Base-by-base conservation (phyloP, 108 stramenopile species). In the Conticribra weissflogii region DNA sequence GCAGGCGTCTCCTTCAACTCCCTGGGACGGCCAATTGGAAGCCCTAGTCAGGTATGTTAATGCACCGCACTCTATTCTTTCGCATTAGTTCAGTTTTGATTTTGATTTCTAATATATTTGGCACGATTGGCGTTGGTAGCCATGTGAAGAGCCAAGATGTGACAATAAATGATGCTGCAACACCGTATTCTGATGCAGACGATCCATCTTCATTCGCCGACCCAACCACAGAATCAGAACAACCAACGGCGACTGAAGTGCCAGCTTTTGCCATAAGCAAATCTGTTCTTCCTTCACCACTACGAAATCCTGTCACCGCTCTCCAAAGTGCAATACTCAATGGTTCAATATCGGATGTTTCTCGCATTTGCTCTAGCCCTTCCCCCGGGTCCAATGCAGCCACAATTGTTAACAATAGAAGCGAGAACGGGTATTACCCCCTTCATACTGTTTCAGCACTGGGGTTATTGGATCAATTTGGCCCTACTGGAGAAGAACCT, bases 21-120 rank as follows among this genome's bases (percentile, higher is more conserved):
- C 94, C 4, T 95, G 94, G 94, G 94, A 95, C 61, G 85, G 85
- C 21, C 86, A 95, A 57, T 61, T 94, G 46, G 80, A 88, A 63
- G 86, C 89, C 24, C 79, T 95, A 29, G 85, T 90, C 34, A 85
- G 80, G 89, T 85, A 76, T 76, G 75, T 59, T 14, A 29, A 27
- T 57, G 50, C 29, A 21, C 50, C n/a, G n/a, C n/a, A n/a, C n/a
- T n/a, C n/a, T n/a, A n/a, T n/a, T n/a, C n/a, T n/a, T n/a, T n/a
- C n/a, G n/a, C n/a, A n/a, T n/a, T n/a, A n/a, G n/a, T n/a, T n/a
- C n/a, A n/a, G n/a, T n/a, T n/a, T n/a, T n/a, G n/a, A n/a, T n/a
- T n/a, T n/a, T n/a, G n/a, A n/a, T n/a, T n/a, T n/a, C n/a, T n/a
- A n/a, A n/a, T n/a, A 44, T 47, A 55, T 34, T 24, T 64, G 17